Percentiles rank a stretch among this genome's conserved stretches.
Conservation (phyloP, 306 rosid genomes). For the Rosa multiflora region DNA sequence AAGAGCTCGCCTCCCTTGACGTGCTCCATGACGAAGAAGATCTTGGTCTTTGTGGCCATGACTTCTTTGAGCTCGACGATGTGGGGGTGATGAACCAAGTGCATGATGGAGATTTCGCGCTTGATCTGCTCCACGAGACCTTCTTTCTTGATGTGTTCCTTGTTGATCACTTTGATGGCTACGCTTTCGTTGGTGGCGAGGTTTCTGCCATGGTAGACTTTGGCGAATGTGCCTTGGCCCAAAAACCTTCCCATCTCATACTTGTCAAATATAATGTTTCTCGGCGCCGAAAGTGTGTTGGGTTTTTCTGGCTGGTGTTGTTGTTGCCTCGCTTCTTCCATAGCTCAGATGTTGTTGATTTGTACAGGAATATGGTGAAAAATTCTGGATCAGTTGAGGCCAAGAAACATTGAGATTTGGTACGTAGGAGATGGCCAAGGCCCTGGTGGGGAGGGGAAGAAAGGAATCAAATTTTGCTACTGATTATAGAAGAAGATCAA, state of each 20-base stretch:
- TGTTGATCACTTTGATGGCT: conserved; percentile 70
- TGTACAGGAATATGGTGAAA: background rate
- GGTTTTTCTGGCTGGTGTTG: background rate
- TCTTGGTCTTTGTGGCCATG: conserved; percentile 73
- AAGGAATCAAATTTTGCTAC: background rate
- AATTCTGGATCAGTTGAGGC: background rate
- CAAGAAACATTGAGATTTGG: background rate
- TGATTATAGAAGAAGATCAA: background rate
- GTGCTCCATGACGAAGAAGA: conserved; percentile 70
- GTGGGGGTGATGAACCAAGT: conserved; percentile 66
- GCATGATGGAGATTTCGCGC: conserved; percentile 77
- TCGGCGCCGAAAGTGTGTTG: background rate
- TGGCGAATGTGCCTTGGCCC: conserved; percentile 84
- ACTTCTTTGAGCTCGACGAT: conserved; percentile 79
- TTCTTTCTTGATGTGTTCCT: conserved; percentile 62
- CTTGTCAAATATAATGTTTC: conserved; percentile 54
- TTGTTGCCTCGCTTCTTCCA: conserved; percentile 26
- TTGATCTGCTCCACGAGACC: conserved; percentile 65
- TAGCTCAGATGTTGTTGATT: background rate
- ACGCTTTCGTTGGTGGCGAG: conserved; percentile 55
- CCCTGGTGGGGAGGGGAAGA: background rate
- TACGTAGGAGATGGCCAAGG: background rate
- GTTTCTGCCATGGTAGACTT: conserved; percentile 56
- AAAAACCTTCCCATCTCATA: conserved; percentile 73
- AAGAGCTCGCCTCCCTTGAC: conserved; percentile 72